Evolutionary conservation across 2,329 filamentous ascomycete species (phyloP), one percentile per base, ranked within the genome.

Genomic region (Apiospora sp.): DNA sequence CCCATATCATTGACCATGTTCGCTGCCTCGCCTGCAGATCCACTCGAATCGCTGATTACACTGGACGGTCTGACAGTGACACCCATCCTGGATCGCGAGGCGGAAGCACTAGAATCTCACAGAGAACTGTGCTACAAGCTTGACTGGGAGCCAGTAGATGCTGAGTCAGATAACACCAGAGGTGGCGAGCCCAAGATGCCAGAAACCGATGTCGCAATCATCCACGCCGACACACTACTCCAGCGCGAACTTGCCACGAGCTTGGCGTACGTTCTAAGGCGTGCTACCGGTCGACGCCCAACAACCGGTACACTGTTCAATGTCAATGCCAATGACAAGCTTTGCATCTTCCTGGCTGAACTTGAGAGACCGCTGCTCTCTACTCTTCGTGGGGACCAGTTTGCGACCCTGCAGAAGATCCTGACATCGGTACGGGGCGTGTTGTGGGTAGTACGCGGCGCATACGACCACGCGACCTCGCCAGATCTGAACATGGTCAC

Each of bases 311-410:
- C 71, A 1, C 72, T 85, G 1, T 72, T 80, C 3, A 76, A 74
- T 1, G 76, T 82, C 5, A 75, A 80, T 19, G 76, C 78, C 0
- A 75, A 79, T 10, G 80, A 82, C 30, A 84, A 84, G 74, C 77
- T 82, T 5, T 83, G 82, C 73, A 82, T 88, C 67, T 82, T 85
- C 73, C 75, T 88, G 14, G 79, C 81, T 5, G 86, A 88, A 74
- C 80, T 88, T 8, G 81, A 87, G 68, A 78, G 79, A 37, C 83
- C 85, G 0, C 76, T 87, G 14, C 81, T 88, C 2, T 80, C 84
- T 1, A 80, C 79, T 12, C 79, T 87, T 34, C 82, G 80, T 5
- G 75, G 76, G 1, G 72, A 77, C 22, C 80, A 83, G 24, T 88
- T 88, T 67, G 74, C 79, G 0, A 78, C 78, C 1, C 74, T 81